Percentiles rank a stretch among this genome's conserved stretches.
Evolutionary conservation across 2,329 filamentous ascomycete species (phyloP).

Genomic region (Graphilbum ipis-grandicollis): DNA sequence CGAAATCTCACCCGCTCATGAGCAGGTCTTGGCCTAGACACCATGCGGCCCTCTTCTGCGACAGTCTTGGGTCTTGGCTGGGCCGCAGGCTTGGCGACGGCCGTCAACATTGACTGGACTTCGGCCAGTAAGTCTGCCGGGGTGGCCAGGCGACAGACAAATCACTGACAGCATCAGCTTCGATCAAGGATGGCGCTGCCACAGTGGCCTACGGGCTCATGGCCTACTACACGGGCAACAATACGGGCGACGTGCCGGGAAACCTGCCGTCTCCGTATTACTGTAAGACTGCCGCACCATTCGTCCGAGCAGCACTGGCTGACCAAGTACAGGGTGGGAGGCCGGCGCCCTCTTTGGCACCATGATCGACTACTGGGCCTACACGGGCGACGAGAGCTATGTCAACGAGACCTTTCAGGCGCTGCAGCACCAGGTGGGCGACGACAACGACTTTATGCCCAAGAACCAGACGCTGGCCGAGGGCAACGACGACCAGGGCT

Average conservation of each 20-base stretch:
- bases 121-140: neutral
- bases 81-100: neutral
- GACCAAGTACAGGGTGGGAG: constrained; percentile 64
- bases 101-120: neutral
- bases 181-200: constrained; percentile 27
- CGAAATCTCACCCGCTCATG: too few relatives aligned
- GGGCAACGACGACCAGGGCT: constrained; percentile 46
- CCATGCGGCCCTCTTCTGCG: too few relatives aligned
- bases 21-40: too few relatives aligned
- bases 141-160: neutral
- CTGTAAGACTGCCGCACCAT: too few relatives aligned
- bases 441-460: constrained; percentile 13
- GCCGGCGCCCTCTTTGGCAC: constrained; percentile 54
- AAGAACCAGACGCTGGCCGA: constrained; percentile 15
- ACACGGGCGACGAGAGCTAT: constrained; percentile 37
- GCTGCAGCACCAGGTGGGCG: constrained; percentile 14
- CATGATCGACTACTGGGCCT: constrained; percentile 63
- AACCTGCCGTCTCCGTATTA: constrained; percentile 15
- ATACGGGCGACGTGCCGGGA: constrained; percentile 30
- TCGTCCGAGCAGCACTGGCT: too few relatives aligned
- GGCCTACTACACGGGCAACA: constrained; percentile 26
- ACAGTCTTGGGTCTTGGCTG: too few relatives aligned
- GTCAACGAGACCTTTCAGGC: constrained; percentile 45
- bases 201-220: constrained; percentile 31
- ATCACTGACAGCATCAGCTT: constrained; percentile 19